Evolutionary conservation across 352 stramenopile genomes (phyloP).

Genomic region (Globisporangium cylindrosporum): DNA sequence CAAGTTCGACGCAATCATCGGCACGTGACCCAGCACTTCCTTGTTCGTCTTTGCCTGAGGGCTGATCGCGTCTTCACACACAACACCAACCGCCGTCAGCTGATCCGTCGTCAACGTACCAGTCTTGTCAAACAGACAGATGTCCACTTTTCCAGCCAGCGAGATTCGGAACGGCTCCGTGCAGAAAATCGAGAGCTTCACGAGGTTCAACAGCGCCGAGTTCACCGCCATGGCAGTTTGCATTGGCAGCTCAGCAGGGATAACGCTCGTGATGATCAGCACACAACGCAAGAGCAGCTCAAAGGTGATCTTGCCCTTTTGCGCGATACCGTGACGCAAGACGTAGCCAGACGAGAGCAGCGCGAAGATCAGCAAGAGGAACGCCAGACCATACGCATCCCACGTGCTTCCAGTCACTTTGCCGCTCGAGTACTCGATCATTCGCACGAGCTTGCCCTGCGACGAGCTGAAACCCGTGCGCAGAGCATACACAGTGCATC

Average conservation of each 20-base stretch:
- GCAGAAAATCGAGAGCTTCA: constrained; percentile 97
- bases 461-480: constrained; percentile 97
- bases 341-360: constrained; percentile 94
- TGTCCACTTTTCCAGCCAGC: constrained; percentile 94
- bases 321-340: constrained; percentile 81
- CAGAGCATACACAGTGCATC: constrained; percentile 93
- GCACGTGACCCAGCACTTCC: constrained; percentile 61
- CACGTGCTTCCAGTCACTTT: constrained; percentile 93
- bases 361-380: constrained; percentile 96
- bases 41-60: constrained; percentile 30
- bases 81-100: constrained; percentile 92
- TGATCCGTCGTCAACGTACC: constrained; percentile 98
- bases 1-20: constrained; percentile 83
- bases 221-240: constrained; percentile 97
- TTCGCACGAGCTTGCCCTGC: constrained; percentile 97
- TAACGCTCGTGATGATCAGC: constrained; percentile 98
- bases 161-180: constrained; percentile 98
- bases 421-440: constrained; percentile 97
- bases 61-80: constrained; percentile 67
- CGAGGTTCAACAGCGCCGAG: constrained; percentile 92
- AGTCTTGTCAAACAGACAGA: constrained; percentile 99
- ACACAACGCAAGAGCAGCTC: constrained; percentile 97
- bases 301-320: constrained; percentile 93
- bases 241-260: constrained; percentile 98
- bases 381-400: constrained; percentile 96